Evolutionary conservation across 306 rosid genomes (phyloP).

Genomic region (Fragaria ananassa): DNA sequence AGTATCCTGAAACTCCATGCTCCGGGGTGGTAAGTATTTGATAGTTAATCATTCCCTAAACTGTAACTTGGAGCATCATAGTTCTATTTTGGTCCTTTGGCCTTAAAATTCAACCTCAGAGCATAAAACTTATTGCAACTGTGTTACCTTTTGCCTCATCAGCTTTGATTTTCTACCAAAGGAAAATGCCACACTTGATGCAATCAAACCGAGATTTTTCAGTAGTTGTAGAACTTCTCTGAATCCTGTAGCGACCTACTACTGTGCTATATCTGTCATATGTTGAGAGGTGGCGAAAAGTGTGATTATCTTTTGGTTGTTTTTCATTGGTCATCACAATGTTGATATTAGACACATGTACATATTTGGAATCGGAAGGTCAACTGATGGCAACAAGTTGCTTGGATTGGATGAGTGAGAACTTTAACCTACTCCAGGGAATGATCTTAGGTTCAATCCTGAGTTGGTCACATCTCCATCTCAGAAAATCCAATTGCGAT

Average conservation of each 20-base stretch:
- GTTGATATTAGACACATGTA: neutral
- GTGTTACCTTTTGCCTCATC: neutral
- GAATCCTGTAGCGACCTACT: neutral
- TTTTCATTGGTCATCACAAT: neutral
- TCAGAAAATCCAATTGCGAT: neutral
- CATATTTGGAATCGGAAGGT: neutral
- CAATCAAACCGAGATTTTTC: neutral
- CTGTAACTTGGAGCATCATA: neutral
- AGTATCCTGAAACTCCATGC: slow-evolving; percentile 33
- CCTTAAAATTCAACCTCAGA: neutral
- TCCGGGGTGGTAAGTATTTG: slow-evolving; percentile 54
- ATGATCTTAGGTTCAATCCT: neutral
- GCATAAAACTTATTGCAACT: neutral
- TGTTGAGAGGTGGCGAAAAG: neutral
- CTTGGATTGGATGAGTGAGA: neutral
- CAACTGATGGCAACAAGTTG: neutral
- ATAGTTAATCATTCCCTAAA: neutral
- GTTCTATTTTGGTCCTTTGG: neutral
- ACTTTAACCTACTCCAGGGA: neutral
- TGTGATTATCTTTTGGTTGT: neutral
- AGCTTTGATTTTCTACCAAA: neutral
- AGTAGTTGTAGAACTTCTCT: neutral
- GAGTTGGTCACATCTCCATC: neutral
- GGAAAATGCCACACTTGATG: neutral
- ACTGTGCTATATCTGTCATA: neutral